Evolutionary conservation across 768 basidiomycete species (phyloP), one percentile per base, ranked within the genome.

Genomic region (Candolleomyces aberdarensis): DNA sequence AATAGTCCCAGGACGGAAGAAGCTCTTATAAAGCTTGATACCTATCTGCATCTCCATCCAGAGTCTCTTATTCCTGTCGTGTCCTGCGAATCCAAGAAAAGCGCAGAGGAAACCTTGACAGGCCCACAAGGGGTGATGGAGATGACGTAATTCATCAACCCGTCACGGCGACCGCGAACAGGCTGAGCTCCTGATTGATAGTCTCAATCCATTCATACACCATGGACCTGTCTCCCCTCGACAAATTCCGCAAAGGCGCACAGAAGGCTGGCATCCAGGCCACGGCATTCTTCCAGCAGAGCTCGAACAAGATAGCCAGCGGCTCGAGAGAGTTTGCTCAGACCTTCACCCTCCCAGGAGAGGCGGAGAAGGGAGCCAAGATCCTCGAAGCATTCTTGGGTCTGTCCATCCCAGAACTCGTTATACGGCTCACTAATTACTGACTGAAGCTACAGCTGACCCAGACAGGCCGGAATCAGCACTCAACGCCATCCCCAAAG

Each of bases 311-410:
- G 64, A 82, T 92, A 7, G 89, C 89, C 14, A 85, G 81, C 56
- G 91, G 90, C 53, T 89, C 90, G 1, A 79, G 85, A 64, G 87
- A 88, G 54, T 88, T 94, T 58, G 88, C 89, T 0, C 92, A 94
- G 62, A 85, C 88, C 4, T 98, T 98, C 76, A 87, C 84, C 44
- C 80, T 98, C 22, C 94, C 94, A 19, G 94, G 92, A 62, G 96
- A 98, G 73, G 90, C 94, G 46, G 91, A 94, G 62, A 97, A 97
- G 71, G 93, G 95, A 0, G 94, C 95, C 15, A 92, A 89, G 74
- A 98, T 96, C 67, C 76, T 98, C 32, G 87, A 86, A 63, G 87
- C 86, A 64, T 98, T 98, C 80, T 80, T 96, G n/a, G 95, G 93
- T 94, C 70, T 58, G 81, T 68, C 41, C 51, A 17, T 55, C 56